These are phyloP conservation scores for Xylariaceae sp. DNA, from an alignment of 2,329 filamentous ascomycete species.

Conservation along the genomic window DNA sequence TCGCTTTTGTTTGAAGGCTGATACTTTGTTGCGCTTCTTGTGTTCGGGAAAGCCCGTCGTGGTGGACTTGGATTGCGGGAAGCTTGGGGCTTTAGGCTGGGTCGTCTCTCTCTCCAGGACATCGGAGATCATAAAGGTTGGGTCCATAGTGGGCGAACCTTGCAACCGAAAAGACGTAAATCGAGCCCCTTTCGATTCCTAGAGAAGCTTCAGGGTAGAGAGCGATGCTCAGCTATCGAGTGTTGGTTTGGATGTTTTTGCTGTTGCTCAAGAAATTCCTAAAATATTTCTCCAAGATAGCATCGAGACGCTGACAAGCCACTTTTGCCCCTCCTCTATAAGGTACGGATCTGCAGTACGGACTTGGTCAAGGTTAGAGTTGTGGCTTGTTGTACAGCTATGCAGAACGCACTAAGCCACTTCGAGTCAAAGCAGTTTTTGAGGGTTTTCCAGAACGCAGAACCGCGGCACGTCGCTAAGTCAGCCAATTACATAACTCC, in stretches of 20 bases:
- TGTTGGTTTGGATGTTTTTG: no score
- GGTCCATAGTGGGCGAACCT: slow-evolving; percentile 8
- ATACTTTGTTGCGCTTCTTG: slow-evolving; percentile 69
- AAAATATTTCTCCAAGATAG: neutral
- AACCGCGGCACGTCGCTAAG: slow-evolving; percentile 14
- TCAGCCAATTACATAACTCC: slow-evolving; percentile 13
- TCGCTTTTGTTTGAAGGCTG: slow-evolving; percentile 74
- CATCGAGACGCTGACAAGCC: neutral
- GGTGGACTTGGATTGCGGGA: slow-evolving; percentile 53
- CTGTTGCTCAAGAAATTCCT: no score
- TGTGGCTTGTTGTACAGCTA: slow-evolving; percentile 11
- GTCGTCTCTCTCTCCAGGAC: slow-evolving; percentile 69
- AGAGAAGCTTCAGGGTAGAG: no score
- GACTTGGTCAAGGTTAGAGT: slow-evolving; percentile 3
- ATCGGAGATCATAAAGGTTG: slow-evolving; percentile 57
- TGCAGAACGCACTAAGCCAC: neutral
- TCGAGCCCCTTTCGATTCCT: no score
- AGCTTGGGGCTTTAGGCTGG: slow-evolving; percentile 57
- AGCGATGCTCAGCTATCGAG: no score
- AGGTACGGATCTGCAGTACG: no score
- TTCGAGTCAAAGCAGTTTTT: neutral
- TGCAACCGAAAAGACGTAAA: no score
- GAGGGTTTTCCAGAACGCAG: slow-evolving; percentile 11
- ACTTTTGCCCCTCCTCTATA: neutral
- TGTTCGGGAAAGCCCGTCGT: slow-evolving; percentile 81